Base-by-base conservation (phyloP, 2,329 filamentous ascomycete species). In the Blastomyces parvus region DNA sequence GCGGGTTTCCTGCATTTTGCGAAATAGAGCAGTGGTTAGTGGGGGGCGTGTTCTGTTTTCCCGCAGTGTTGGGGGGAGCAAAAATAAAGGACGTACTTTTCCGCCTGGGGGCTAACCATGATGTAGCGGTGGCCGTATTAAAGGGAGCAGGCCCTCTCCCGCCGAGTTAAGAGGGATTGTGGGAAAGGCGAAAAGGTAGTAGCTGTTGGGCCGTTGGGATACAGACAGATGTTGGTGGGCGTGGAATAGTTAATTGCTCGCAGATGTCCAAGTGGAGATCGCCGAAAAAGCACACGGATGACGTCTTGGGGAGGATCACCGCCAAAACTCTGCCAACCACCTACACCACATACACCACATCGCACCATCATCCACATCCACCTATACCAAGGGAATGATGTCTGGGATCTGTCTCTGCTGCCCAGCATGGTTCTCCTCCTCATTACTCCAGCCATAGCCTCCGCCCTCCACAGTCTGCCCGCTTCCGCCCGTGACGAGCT, bases 381-480 rank as follows among this genome's bases (percentile, higher is more conserved):
- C 27, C 25, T 25, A 46, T 17, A 48, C 17, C 0, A 13, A 36
- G 9, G 3, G 25, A 48, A 59, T 48, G 17, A 42, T 59, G 57
- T 30, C 42, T 59, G 30, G 27, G 19, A 13, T n/a, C 11, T 38
- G 5, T 61, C n/a, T 59, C 48, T 60, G 8, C 59, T 3, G 36
- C 36, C n/a, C 42, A 63, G 22, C 6, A 80, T 80, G 78, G 78
- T 80, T 57, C 72, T 74, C 22, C 73, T 80, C 33, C 67, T 70
- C 25, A 73, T 76, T 17, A 80, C 78, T 1, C 66, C 73, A 27
- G 67, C 67, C 50, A 79, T 80, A 61, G 69, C 75, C 52, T 65
- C 71, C 59, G 77, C 76, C 53, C 69, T 79, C 42, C 71, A 77
- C 50, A 66, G 70, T 58, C 65, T 80, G 40, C 70, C 77, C 8